phyloP scores from a whole-genome alignment of 805 yeast species.

The Nakazawaea holstii region DNA sequence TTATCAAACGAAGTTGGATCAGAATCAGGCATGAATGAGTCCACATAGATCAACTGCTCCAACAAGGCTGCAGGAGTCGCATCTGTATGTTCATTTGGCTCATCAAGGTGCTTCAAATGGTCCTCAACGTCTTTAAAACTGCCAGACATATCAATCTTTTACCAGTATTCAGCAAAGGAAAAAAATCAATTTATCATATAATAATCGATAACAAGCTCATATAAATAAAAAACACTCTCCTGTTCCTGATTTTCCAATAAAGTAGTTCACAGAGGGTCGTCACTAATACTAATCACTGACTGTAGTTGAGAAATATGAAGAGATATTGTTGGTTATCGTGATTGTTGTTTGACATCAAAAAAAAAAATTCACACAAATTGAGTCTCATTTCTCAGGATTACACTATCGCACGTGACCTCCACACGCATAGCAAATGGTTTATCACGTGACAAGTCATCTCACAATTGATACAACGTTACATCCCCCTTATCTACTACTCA shows the following conservation, averaged over 20 bases:
- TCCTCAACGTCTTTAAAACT: not conserved
- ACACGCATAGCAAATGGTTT: not conserved
- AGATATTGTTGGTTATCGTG: no score
- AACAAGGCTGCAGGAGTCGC: conserved; percentile 42
- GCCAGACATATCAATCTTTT: not conserved
- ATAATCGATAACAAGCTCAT: no score
- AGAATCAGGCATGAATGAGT: conserved; percentile 58
- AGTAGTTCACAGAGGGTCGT: no score
- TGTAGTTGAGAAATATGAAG: no score
- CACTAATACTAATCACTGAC: no score
- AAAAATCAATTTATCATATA: no score
- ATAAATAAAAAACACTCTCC: no score
- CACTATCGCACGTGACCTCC: conserved; percentile 1
- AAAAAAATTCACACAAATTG: not conserved
- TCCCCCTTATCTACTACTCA: no score
- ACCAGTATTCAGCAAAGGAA: not conserved
- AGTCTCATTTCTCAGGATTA: not conserved
- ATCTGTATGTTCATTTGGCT: conserved; percentile 14
- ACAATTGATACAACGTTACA: not conserved
- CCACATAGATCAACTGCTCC: conserved; percentile 78
- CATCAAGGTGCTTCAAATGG: not conserved
- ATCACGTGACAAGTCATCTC: not conserved
- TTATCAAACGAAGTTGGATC: conserved; percentile 39
- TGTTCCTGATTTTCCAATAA: no score
- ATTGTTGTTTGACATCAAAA: not conserved